Evolutionary conservation across 139 green algal genomes (phyloP).

Genomic region (Chlorella sp.): DNA sequence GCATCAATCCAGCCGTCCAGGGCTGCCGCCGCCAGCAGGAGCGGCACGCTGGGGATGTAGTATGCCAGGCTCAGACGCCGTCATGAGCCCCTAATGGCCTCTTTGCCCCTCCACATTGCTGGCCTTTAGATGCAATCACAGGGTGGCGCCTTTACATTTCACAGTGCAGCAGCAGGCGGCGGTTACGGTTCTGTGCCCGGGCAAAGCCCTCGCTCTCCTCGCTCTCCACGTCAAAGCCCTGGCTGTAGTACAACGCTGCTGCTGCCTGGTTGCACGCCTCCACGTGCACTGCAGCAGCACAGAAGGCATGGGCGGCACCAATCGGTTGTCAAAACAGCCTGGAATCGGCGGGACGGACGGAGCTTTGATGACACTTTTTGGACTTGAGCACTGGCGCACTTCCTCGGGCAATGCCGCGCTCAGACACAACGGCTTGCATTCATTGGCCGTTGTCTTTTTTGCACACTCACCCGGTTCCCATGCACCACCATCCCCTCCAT

Average conservation of each 20-base stretch:
- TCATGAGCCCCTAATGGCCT: too few species aligned
- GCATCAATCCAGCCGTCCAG: background rate
- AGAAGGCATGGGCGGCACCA: background rate
- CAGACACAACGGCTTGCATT: too few species aligned
- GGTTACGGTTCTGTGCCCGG: constrained; percentile 52
- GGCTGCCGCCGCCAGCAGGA: background rate
- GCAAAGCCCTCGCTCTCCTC: constrained; percentile 61
- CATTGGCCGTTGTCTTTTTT: too few species aligned
- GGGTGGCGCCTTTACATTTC: background rate
- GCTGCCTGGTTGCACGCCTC: constrained; percentile 68
- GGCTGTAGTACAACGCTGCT: constrained; percentile 59
- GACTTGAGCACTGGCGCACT: background rate
- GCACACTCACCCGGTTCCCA: too few species aligned
- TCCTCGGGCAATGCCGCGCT: background rate
- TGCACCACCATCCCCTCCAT: background rate
- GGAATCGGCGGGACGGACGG: too few species aligned
- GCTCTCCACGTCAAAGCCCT: constrained; percentile 65
- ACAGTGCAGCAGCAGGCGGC: constrained; percentile 60
- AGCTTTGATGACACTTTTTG: constrained; percentile 48
- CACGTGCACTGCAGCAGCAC: constrained; percentile 79
- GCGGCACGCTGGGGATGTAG: constrained; percentile 1
- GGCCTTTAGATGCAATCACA: too few species aligned
- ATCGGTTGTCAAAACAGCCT: constrained; percentile 19
- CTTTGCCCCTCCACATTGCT: too few species aligned
- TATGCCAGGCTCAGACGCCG: background rate